Percentiles rank a stretch among this genome's conserved stretches.
Evolutionary conservation across 169 alveolate genomes (phyloP).

Genomic region (Plasmodium relictum): DNA sequence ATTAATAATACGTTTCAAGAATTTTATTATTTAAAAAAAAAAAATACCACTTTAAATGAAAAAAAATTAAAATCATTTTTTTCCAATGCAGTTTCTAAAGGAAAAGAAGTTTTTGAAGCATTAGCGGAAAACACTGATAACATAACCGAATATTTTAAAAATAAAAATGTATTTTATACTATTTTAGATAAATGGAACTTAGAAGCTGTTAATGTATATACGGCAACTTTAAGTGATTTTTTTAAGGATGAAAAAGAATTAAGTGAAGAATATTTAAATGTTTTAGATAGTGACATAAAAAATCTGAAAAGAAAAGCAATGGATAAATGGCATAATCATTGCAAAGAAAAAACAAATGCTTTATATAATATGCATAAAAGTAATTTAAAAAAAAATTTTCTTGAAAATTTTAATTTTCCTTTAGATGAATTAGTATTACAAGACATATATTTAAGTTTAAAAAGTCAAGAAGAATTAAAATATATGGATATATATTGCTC

Average conservation of each 20-base stretch:
- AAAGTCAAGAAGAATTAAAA: slow-evolving; percentile 74
- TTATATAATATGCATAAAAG: slow-evolving; percentile 72
- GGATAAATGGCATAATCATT: slow-evolving; percentile 77
- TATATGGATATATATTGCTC: slow-evolving; percentile 77
- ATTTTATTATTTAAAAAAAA: slow-evolving; percentile 71
- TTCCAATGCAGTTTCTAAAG: slow-evolving; percentile 71
- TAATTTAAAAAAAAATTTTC: slow-evolving; percentile 59
- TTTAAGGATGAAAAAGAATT: slow-evolving; percentile 76
- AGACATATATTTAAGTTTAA: slow-evolving; percentile 67
- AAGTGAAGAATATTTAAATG: slow-evolving; percentile 35
- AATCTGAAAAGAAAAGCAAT: slow-evolving; percentile 48
- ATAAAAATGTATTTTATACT: slow-evolving; percentile 61
- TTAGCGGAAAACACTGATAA: slow-evolving; percentile 72
- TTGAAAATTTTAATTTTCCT: slow-evolving; percentile 78
- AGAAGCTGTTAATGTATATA: slow-evolving; percentile 67
- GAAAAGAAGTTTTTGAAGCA: slow-evolving; percentile 70
- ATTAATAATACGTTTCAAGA: slow-evolving; percentile 75
- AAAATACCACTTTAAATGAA: slow-evolving; percentile 72
- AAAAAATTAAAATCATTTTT: slow-evolving; percentile 41
- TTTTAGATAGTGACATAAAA: slow-evolving; percentile 62
- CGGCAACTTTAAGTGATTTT: slow-evolving; percentile 61
- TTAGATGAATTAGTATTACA: slow-evolving; percentile 73
- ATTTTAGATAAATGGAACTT: slow-evolving; percentile 72
- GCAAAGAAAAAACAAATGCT: slow-evolving; percentile 73
- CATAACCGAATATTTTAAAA: slow-evolving; percentile 76